A percentile compares a stretch with the other conserved stretches of the same genome.
Conservation (phyloP, 2,329 filamentous ascomycete species). For the Ilyonectria mors-panacis region DNA sequence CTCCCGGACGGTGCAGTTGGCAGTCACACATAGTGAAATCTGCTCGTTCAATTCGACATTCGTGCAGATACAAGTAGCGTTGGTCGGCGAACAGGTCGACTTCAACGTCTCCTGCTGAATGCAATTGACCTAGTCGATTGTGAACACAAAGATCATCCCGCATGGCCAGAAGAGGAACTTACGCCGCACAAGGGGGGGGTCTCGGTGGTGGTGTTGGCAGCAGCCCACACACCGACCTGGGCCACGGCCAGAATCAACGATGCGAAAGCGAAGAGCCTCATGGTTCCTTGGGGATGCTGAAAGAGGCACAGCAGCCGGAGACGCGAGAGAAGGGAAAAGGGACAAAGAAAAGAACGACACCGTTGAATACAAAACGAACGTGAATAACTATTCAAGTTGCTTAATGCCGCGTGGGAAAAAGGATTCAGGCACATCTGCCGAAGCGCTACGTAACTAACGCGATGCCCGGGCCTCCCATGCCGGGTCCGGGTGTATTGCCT, state of each 20-base stretch:
- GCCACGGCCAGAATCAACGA: constrained; percentile 28
- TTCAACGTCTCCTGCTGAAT: constrained; percentile 29
- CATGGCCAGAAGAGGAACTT: constrained; percentile 2
- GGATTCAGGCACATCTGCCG: background rate
- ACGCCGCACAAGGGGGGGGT: constrained; percentile 34
- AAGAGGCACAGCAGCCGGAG: background rate
- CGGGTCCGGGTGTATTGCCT: no score
- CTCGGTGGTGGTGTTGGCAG: constrained; percentile 11
- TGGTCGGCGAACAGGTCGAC: constrained; percentile 32
- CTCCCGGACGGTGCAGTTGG: constrained; percentile 40
- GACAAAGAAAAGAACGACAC: background rate
- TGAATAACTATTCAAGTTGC: background rate
- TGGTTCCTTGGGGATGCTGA: constrained; percentile 15
- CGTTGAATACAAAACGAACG: background rate
- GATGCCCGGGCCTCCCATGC: no score
- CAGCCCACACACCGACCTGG: constrained; percentile 33
- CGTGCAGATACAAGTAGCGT: constrained; percentile 43
- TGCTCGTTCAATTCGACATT: constrained; percentile 39
- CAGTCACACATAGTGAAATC: constrained; percentile 36
- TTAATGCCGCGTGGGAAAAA: background rate
- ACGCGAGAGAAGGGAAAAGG: background rate
- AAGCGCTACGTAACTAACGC: background rate
- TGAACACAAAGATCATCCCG: constrained; percentile 15
- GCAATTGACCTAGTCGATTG: constrained; percentile 35
- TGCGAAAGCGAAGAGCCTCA: constrained; percentile 29